These are phyloP conservation scores for Fusarium heterosporum DNA, from an alignment of 2,329 filamentous ascomycete genomes.

Conservation along the genomic window DNA sequence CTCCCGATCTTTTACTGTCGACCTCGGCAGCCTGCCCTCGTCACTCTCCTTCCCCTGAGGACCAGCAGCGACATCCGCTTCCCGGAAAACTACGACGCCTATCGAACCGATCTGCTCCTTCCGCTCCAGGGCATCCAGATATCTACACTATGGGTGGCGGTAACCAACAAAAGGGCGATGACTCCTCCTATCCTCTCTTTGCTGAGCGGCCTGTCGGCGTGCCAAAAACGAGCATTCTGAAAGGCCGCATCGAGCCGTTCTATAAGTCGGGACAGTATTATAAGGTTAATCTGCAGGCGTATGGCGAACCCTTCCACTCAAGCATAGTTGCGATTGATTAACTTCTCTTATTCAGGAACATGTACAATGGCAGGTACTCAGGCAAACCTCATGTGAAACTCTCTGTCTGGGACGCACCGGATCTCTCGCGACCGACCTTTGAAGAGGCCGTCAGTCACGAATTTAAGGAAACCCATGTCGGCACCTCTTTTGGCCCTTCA, in stretches of 20 bases:
- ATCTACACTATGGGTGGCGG: constrained; percentile 64
- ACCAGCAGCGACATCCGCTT: constrained; percentile 31
- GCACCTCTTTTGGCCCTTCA: constrained; percentile 87
- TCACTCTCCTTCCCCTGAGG: constrained; percentile 41
- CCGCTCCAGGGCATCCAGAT: constrained; percentile 49
- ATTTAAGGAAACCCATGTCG: constrained; percentile 80
- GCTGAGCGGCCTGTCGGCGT: constrained; percentile 73
- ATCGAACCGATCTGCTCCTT: constrained; percentile 55
- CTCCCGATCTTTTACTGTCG: constrained; percentile 43
- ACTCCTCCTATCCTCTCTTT: constrained; percentile 63
- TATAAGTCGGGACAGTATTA: constrained; percentile 83
- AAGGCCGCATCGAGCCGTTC: constrained; percentile 84
- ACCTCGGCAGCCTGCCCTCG: constrained; percentile 43
- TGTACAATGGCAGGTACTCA: constrained; percentile 59
- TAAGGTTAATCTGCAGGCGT: constrained; percentile 78
- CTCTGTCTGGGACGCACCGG: constrained; percentile 85
- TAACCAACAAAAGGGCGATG: constrained; percentile 57
- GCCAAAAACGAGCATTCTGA: constrained; percentile 87
- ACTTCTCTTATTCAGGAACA: constrained; percentile 47
- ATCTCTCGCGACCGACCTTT: constrained; percentile 84
- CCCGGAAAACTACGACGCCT: constrained; percentile 48
- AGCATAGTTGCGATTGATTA: constrained; percentile 7
- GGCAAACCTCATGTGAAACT: constrained; percentile 85
- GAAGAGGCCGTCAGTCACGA: constrained; percentile 80
- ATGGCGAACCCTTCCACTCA: constrained; percentile 49